Percentiles rank a stretch among this genome's conserved stretches.
Conservation (phyloP, 768 basidiomycete genomes). For the Gautieria morchelliformis region DNA sequence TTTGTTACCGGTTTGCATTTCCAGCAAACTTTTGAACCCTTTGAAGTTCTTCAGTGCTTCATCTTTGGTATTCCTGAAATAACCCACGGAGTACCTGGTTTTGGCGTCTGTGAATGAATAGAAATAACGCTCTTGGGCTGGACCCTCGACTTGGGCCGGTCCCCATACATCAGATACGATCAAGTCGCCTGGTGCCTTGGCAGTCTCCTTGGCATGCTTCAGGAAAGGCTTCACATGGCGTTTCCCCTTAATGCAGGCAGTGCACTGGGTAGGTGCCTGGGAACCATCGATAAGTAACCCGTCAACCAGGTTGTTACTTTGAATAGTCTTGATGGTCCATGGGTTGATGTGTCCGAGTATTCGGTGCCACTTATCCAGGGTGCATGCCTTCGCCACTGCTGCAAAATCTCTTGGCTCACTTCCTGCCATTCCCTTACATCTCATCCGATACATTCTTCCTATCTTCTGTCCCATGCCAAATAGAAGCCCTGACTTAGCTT, state of each 20-base stretch:
- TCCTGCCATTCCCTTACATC: not conserved
- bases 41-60: not conserved
- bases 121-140: not conserved
- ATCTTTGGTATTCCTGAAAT: not conserved
- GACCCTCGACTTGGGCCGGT: not conserved
- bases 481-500: not conserved
- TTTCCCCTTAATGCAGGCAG: not conserved
- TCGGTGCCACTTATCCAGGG: too few relatives aligned
- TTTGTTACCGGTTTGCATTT: not conserved
- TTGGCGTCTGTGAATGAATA: not conserved
- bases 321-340: not conserved
- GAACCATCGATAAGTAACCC: not conserved
- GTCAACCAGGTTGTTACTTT: not conserved
- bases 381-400: too few relatives aligned
- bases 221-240: not conserved
- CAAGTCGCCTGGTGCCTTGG: not conserved
- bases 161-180: not conserved
- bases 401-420: too few relatives aligned
- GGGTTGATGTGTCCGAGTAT: too few relatives aligned
- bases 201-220: not conserved
- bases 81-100: not conserved
- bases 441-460: not conserved
- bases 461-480: not conserved
- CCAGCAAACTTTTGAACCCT: not conserved
- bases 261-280: not conserved